Percentiles rank a stretch among this genome's conserved stretches.
Conservation (phyloP, 1,284 basidiomycete species). For the Papiliotrema nemorosa region DNA sequence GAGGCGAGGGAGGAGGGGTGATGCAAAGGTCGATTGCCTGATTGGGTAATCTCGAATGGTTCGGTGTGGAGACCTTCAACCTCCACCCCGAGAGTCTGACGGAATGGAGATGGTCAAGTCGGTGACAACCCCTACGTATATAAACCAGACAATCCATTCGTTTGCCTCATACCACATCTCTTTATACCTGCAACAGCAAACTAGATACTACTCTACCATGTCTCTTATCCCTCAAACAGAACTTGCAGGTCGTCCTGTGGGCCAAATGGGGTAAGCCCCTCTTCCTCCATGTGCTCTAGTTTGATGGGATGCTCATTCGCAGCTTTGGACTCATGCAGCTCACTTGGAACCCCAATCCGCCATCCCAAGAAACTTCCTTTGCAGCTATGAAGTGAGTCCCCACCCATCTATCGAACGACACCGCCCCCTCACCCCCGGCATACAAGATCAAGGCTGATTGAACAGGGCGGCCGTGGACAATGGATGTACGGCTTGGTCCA, state of each 20-base stretch:
- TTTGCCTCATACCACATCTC: too few relatives aligned
- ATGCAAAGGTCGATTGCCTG: too few relatives aligned
- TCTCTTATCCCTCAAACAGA: slow-evolving; percentile 19
- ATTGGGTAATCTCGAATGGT: too few relatives aligned
- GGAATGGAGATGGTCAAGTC: too few relatives aligned
- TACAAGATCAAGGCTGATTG: not conserved
- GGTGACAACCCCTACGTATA: too few relatives aligned
- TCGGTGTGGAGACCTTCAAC: too few relatives aligned
- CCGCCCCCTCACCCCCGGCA: not conserved
- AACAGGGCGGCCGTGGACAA: slow-evolving; percentile 55
- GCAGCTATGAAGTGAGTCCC: slow-evolving; percentile 56
- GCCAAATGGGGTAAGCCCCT: slow-evolving; percentile 29
- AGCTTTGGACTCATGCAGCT: slow-evolving; percentile 72
- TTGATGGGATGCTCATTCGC: slow-evolving; percentile 70
- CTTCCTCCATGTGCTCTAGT: not conserved
- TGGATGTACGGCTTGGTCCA: slow-evolving; percentile 52
- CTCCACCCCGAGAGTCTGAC: too few relatives aligned
- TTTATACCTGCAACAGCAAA: too few relatives aligned
- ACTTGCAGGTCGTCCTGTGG: slow-evolving; percentile 35
- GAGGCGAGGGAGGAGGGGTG: too few relatives aligned
- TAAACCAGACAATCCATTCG: too few relatives aligned
- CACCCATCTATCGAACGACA: not conserved
- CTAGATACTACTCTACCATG: too few relatives aligned
- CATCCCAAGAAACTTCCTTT: slow-evolving; percentile 59
- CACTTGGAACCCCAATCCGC: slow-evolving; percentile 52